phyloP scores from a whole-genome alignment of 108 stramenopile genomes.

The Conticribra guillardii region DNA sequence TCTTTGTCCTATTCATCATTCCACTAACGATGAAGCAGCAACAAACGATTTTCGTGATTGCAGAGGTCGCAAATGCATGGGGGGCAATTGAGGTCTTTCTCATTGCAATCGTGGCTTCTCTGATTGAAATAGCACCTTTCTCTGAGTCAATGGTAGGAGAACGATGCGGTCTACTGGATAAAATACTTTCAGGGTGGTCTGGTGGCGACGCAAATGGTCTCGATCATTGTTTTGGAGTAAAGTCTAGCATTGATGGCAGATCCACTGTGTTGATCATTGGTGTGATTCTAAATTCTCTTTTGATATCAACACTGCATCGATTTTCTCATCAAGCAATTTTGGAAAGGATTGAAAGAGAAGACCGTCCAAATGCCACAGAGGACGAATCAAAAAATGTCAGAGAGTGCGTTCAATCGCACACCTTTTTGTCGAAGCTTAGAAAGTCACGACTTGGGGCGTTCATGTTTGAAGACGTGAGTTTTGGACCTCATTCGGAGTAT shows the following conservation, averaged over 20 bases:
- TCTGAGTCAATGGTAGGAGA: conserved; percentile 86
- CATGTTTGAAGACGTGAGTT: conserved; percentile 49
- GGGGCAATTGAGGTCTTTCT: conserved; percentile 91
- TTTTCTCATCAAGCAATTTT: conserved; percentile 71
- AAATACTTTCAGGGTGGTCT: conserved; percentile 56
- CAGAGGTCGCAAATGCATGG: conserved; percentile 90
- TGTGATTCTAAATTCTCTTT: conserved; percentile 62
- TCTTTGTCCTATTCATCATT: conserved; percentile 67
- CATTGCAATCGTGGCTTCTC: conserved; percentile 62
- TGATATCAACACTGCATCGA: conserved; percentile 62
- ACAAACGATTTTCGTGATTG: conserved; percentile 65
- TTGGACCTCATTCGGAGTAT: conserved; percentile 45
- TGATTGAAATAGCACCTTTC: conserved; percentile 85
- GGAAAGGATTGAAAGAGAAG: conserved; percentile 62
- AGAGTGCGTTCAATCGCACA: conserved; percentile 45
- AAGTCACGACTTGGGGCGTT: conserved; percentile 28
- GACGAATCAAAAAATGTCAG: conserved; percentile 38
- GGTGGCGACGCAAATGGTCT: conserved; percentile 47
- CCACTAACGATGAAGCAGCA: conserved; percentile 70
- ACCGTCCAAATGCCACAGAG: conserved; percentile 42
- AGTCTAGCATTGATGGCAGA: conserved; percentile 62
- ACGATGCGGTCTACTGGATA: conserved; percentile 72
- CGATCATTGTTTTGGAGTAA: conserved; percentile 81
- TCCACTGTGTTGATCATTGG: conserved; percentile 65
- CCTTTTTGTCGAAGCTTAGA: conserved; percentile 42